A percentile compares a stretch with the other conserved stretches of the same genome.
These are phyloP conservation scores for Parastagonospora avenae DNA, from an alignment of 2,329 filamentous ascomycete genomes.

Conservation along the genomic window DNA sequence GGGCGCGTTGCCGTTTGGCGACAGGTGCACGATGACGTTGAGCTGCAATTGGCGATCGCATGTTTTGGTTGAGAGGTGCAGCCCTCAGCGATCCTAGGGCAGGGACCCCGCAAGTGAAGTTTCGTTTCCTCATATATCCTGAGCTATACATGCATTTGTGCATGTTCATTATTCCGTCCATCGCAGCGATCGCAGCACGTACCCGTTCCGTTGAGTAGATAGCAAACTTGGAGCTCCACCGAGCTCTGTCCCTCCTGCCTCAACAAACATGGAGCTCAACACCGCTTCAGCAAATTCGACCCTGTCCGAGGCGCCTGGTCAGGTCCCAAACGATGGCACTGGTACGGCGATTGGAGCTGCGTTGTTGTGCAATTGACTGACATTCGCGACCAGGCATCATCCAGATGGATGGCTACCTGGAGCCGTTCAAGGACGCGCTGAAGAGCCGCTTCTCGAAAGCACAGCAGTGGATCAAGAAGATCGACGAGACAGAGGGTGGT, in stretches of 20 bases:
- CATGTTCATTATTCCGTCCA: no score
- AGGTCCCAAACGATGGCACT: conserved; percentile 71
- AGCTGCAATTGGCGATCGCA: conserved; percentile 23
- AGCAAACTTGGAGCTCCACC: conserved; percentile 20
- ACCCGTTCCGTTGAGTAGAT: conserved; percentile 12
- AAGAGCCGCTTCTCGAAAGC: conserved; percentile 78
- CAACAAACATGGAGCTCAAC: conserved; percentile 48
- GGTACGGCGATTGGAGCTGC: conserved; percentile 54
- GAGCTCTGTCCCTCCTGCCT: conserved; percentile 12
- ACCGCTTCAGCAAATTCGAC: conserved; percentile 53
- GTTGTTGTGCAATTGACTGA: conserved; percentile 16
- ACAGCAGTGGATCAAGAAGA: conserved; percentile 83
- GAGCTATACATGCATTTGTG: no score
- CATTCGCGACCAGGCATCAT: conserved; percentile 71
- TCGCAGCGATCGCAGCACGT: conserved; percentile 9
- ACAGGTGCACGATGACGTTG: conserved; percentile 41
- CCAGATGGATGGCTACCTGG: conserved; percentile 85
- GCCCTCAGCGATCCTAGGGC: conserved; percentile 30
- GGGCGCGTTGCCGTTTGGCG: conserved; percentile 27
- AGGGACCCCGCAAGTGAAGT: conserved; percentile 38
- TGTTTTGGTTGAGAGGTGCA: conserved; percentile 40
- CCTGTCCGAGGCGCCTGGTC: conserved; percentile 51
- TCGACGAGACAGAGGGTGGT: conserved; percentile 84
- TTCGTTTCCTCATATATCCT: conserved; percentile 2
- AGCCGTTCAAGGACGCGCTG: conserved; percentile 79